Evolutionary conservation across 306 rosid genomes (phyloP), one percentile per base, ranked within the genome.

Genomic region (Cucumis sativus): DNA sequence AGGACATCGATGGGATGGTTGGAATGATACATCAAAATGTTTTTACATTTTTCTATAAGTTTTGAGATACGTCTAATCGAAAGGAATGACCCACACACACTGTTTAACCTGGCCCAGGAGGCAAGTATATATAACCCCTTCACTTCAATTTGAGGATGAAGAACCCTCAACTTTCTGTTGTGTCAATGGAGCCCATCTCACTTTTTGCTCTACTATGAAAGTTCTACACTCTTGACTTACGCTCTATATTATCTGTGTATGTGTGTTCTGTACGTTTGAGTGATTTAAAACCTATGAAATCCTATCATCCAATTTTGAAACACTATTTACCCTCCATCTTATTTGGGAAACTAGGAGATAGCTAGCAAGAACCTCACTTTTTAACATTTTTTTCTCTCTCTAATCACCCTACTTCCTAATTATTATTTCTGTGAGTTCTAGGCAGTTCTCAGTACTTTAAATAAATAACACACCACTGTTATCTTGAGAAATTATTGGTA

Each of bases 1-100:
- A 70, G 76, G 59, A 70, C 76, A 70, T 47, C 47, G 59, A 70
- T 49, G 76, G 59, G 59, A 70, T 70, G 76, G 58, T 70, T 17
- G 52, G 28, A 66, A 11, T n/a, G n/a, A n/a, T n/a, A n/a, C n/a
- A n/a, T n/a, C n/a, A n/a, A n/a, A n/a, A n/a, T n/a, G n/a, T n/a
- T n/a, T n/a, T n/a, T n/a, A n/a, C n/a, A n/a, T n/a, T n/a, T n/a
- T n/a, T n/a, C n/a, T n/a, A n/a, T n/a, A n/a, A n/a, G n/a, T n/a
- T n/a, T n/a, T n/a, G n/a, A n/a, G n/a, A n/a, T n/a, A 65, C 18
- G 72, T 65, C 72, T n/a, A 65, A 37, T 66, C 73, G n/a, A 40
- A 66, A 66, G 52, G 73, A 66, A 40, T n/a, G 73, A 11, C 73
- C 73, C 52, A 39, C 52, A 39, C 28, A 1, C 73, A n/a, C n/a